Conservation (phyloP, 176 grass and related monocot genomes). For the Rhipidocladum racemiflorum region DNA sequence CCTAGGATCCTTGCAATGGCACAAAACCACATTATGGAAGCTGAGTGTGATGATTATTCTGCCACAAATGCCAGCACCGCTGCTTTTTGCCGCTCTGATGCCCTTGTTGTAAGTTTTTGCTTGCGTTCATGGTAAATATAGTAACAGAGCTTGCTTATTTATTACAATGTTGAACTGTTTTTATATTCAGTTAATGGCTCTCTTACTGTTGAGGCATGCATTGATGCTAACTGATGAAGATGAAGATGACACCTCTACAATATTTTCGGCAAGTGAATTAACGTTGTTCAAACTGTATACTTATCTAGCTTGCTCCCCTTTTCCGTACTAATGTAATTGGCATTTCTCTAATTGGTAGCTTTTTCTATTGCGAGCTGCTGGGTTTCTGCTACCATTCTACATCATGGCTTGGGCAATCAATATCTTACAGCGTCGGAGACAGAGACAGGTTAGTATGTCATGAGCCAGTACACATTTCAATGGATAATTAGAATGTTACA, state of each 20-base stretch:
- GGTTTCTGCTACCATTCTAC: slow-evolving; percentile 88
- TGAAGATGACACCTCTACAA: slow-evolving; percentile 68
- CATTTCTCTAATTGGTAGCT: slow-evolving; percentile 44
- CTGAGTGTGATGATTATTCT: slow-evolving; percentile 86
- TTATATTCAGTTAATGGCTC: slow-evolving; percentile 71
- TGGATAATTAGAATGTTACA: too few species aligned
- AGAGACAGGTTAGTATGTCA: slow-evolving; percentile 64
- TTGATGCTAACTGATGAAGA: slow-evolving; percentile 80
- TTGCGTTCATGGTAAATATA: not conserved
- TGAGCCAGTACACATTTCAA: not conserved
- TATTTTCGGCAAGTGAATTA: slow-evolving; percentile 77
- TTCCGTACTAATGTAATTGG: slow-evolving; percentile 14
- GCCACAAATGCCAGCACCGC: slow-evolving; percentile 58
- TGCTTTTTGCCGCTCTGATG: slow-evolving; percentile 74
- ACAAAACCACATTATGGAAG: slow-evolving; percentile 73
- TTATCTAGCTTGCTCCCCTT: too few species aligned
- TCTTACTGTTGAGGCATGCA: slow-evolving; percentile 78
- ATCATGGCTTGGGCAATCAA: slow-evolving; percentile 90
- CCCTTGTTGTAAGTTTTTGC: slow-evolving; percentile 67
- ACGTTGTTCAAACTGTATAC: not conserved
- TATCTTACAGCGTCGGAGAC: slow-evolving; percentile 74
- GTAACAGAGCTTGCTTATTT: slow-evolving; percentile 19
- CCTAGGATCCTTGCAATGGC: slow-evolving; percentile 71
- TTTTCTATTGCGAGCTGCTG: slow-evolving; percentile 79
- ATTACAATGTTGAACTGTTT: not conserved